phyloP scores from a whole-genome alignment of 2,329 filamentous ascomycete species.

The Leptoxyphium fumago region DNA sequence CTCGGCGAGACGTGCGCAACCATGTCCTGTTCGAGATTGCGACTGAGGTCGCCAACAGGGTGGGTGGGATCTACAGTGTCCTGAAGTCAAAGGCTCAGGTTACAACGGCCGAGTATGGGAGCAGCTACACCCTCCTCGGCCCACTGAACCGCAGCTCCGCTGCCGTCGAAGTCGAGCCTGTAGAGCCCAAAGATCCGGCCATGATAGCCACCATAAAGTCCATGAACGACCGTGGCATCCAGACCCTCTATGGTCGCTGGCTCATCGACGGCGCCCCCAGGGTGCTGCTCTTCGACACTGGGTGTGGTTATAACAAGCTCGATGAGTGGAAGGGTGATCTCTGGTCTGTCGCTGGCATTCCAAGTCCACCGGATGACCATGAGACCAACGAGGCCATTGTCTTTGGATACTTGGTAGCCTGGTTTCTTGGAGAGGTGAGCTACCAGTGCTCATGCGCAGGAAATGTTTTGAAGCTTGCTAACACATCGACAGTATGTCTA shows the following conservation, averaged over 20 bases:
- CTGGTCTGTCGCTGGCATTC: slow-evolving; percentile 85
- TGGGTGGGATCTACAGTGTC: slow-evolving; percentile 97
- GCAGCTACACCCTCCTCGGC: slow-evolving; percentile 87
- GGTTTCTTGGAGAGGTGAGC: slow-evolving; percentile 91
- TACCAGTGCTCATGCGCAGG: not conserved
- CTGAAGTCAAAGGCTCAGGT: slow-evolving; percentile 98
- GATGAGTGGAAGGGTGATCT: slow-evolving; percentile 96
- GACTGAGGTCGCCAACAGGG: slow-evolving; percentile 93
- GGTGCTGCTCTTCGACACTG: slow-evolving; percentile 87
- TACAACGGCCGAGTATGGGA: slow-evolving; percentile 96
- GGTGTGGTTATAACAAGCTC: slow-evolving; percentile 78
- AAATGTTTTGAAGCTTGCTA: not conserved
- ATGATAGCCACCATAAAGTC: slow-evolving; percentile 71
- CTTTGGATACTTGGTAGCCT: slow-evolving; percentile 92
- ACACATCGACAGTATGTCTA: slow-evolving; percentile 57
- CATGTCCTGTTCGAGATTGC: slow-evolving; percentile 94
- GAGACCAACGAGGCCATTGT: slow-evolving; percentile 97
- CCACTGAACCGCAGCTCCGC: slow-evolving; percentile 86
- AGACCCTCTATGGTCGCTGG: slow-evolving; percentile 88
- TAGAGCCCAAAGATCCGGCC: slow-evolving; percentile 69
- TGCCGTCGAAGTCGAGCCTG: slow-evolving; percentile 91
- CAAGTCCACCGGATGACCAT: slow-evolving; percentile 77
- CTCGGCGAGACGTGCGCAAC: slow-evolving; percentile 67
- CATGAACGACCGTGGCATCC: slow-evolving; percentile 84
- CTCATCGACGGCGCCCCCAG: slow-evolving; percentile 91